Base-by-base conservation (phyloP, 148 eudicot species). In the Vaccinium corymbosum region DNA sequence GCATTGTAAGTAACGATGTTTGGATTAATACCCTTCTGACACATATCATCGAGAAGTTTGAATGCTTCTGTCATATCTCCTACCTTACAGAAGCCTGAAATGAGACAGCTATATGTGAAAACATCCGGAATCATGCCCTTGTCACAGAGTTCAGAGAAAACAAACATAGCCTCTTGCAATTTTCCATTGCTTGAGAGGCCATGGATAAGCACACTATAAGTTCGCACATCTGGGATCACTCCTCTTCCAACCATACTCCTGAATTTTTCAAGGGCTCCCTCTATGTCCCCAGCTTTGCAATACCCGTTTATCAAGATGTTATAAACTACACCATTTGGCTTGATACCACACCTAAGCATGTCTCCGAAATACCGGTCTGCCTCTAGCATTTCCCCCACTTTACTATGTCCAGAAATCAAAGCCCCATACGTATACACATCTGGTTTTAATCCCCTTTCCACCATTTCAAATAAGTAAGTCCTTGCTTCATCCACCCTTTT, bases 371-470 rank as follows among this genome's bases (percentile, higher is more conserved):
- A 93, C 79, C 56, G 76, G 52, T 86, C 88, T 53, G 97, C 98
- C 38, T 80, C 64, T 62, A 83, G 85, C 90, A 92, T 91, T 71
- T 92, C 89, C 83, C 94, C 94, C 15, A 75, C 80, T 82, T 84
- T 87, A 77, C 92, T 82, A 76, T 92, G 88, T 79, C 91, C 96
- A 77, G 86, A 88, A 81, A 95, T 93, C 59, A 95, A 85, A 77
- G 98, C 92, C 86, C 95, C 95, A 68, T 91, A 95, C 64, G 97
- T 94, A 82, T 89, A 92, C 22, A 87, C 90, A 90, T 95, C 90
- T 42, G 95, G 92, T 52, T 84, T 90, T 75, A 94, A 84, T 83
- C 93, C 90, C 79, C 88, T 86, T 52, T 87, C 88, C 82, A 71
- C 81, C 97, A 95, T 95, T 88, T 90, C 93, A 73, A 42, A 56